phyloP scores from a whole-genome alignment of 2,329 filamentous ascomycete genomes.

The Ophiocordyceps camponoti-leonardi region DNA sequence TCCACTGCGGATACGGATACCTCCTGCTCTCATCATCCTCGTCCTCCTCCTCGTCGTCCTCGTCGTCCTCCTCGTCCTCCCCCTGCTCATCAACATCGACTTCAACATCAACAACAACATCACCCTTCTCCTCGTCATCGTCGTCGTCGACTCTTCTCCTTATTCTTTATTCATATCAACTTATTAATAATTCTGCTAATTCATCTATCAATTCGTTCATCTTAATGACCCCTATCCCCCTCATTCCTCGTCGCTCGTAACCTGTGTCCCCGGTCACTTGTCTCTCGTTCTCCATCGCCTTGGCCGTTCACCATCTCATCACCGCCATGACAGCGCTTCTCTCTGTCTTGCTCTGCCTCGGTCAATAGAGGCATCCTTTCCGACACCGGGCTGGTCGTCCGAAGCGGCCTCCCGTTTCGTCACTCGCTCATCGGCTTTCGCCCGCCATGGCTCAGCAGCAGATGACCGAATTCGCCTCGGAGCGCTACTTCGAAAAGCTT shows the following conservation, averaged over 20 bases:
- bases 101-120: too few species aligned
- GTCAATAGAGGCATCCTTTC: slow-evolving; percentile 15
- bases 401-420: slow-evolving; percentile 7
- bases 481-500: slow-evolving; percentile 46
- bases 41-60: slow-evolving; percentile 8
- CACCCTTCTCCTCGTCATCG: slow-evolving; percentile 8
- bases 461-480: slow-evolving; percentile 48
- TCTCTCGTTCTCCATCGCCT: background rate
- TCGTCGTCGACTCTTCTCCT: slow-evolving; percentile 8
- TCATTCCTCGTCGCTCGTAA: too few species aligned
- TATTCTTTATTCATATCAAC: slow-evolving; percentile 4
- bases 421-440: slow-evolving; percentile 1
- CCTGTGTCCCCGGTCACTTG: background rate
- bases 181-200: background rate
- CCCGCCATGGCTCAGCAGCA: slow-evolving; percentile 23
- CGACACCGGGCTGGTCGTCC: slow-evolving; percentile 12
- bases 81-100: slow-evolving; percentile 1
- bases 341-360: slow-evolving; percentile 4
- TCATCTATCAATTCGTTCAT: background rate
- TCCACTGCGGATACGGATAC: too few species aligned
- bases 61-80: slow-evolving; percentile 8
- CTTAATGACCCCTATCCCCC: too few species aligned
- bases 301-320: background rate
- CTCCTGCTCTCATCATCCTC: too few species aligned
- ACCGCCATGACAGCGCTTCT: background rate